Evolutionary conservation across 2,329 filamentous ascomycete genomes (phyloP).

Genomic region (Alternaria sp.): DNA sequence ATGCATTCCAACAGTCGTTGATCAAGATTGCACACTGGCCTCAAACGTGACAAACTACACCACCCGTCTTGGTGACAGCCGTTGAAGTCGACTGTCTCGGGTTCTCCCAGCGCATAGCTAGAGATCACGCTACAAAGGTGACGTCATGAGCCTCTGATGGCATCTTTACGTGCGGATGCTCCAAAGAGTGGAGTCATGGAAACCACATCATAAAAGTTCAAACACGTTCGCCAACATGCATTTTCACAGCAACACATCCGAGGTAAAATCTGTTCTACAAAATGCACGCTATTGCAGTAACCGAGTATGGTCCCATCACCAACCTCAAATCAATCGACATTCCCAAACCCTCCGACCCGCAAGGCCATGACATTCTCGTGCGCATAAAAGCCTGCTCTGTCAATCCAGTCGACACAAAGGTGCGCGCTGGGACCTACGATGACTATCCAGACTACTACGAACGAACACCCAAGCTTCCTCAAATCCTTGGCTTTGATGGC

Average conservation of each 20-base stretch:
- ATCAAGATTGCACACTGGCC: background rate
- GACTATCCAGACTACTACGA: constrained; percentile 17
- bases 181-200: constrained; percentile 1
- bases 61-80: background rate
- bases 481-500: constrained; percentile 17
- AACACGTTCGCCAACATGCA: background rate
- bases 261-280: no score
- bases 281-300: constrained; percentile 13
- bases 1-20: background rate
- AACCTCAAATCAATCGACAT: constrained; percentile 10
- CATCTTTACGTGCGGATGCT: constrained; percentile 4
- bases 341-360: background rate
- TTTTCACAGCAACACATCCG: background rate
- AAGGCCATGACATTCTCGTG: constrained; percentile 12
- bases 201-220: background rate
- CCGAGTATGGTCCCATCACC: constrained; percentile 11
- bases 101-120: constrained; percentile 7
- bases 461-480: constrained; percentile 7
- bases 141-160: constrained; percentile 10
- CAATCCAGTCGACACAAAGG: constrained; percentile 16
- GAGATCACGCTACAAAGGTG: background rate
- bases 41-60: background rate
- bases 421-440: constrained; percentile 13
- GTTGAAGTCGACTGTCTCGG: background rate
- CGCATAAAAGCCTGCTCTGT: constrained; percentile 11